Evolutionary conservation across 441 rosid genomes (phyloP), one percentile per base, ranked within the genome.

Genomic region (Populus hybrid): DNA sequence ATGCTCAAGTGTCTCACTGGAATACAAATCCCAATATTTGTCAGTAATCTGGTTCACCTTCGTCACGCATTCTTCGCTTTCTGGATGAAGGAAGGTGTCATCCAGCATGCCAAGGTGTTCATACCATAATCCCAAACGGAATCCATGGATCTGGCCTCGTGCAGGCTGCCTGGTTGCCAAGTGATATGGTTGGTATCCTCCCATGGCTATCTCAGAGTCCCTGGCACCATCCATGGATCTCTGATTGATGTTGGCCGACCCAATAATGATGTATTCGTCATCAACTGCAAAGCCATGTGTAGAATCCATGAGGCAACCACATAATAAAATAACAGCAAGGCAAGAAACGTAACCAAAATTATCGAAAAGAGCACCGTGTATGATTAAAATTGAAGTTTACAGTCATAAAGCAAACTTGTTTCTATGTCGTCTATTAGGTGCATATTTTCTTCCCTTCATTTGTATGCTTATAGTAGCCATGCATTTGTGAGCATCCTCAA

Each of bases 181-280:
- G 84, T 96, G 98, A 83, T 90, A 88, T 70, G 99, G 98, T 80
- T 96, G 99, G 83, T 87, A 96, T 11, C 86, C 98, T 84, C 99
- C 99, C 98, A 96, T 96, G 40, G 99, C 99, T 71, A 96, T 96
- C 85, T 96, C 99, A 5, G 98, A 87, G 90, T 96, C 99, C 80
- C 98, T 90, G 24, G 98, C 95, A 53, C 98, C 99, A 63, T 96
- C 99, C 99, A 96, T 96, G 2, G 99, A 94, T 84, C 99, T 87
- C 86, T 94, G 98, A 90, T 95, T 95, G 84, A 95, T 94, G 88
- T 96, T 96, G 81, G 99, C 99, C n/a, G 99, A 96, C 69, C 98
- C 99, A 38, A 96, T 53, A 35, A 94, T 94, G 5, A 94, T 92
- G 84, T 96, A 96, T 77, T 96, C 99, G 61, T 96, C 99, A 71